Percentiles rank a stretch among this genome's conserved stretches.
Evolutionary conservation across 2,329 filamentous ascomycete genomes (phyloP).

Genomic region (Fusarium sp.): DNA sequence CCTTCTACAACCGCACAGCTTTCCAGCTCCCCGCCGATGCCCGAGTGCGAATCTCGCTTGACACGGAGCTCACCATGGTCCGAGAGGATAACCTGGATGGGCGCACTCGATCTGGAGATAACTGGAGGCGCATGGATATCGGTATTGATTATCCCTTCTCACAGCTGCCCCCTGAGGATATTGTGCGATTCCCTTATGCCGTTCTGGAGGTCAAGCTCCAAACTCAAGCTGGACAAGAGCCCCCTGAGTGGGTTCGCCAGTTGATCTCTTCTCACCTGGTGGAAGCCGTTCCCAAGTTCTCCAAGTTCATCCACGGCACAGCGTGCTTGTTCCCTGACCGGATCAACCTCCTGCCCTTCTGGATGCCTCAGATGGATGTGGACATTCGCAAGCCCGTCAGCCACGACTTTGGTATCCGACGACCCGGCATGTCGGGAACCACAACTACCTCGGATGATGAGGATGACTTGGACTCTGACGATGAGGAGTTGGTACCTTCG

Average conservation of each 20-base stretch:
- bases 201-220: slow-evolving; percentile 98
- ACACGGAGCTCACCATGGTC: slow-evolving; percentile 94
- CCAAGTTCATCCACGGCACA: slow-evolving; percentile 97
- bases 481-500: slow-evolving; percentile 60
- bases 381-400: slow-evolving; percentile 94
- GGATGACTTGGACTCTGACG: slow-evolving; percentile 77
- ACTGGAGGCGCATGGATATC: slow-evolving; percentile 98
- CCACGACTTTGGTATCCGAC: slow-evolving; percentile 90
- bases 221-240: slow-evolving; percentile 93
- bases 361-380: slow-evolving; percentile 98
- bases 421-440: slow-evolving; percentile 79
- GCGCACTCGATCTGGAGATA: slow-evolving; percentile 78
- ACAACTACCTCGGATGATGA: slow-evolving; percentile 83
- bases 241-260: slow-evolving; percentile 96
- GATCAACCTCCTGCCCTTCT: slow-evolving; percentile 93
- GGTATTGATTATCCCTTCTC: slow-evolving; percentile 95
- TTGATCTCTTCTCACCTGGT: slow-evolving; percentile 94
- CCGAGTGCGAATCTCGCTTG: slow-evolving; percentile 93
- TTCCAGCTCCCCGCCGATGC: slow-evolving; percentile 98
- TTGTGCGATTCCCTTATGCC: slow-evolving; percentile 94
- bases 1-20: slow-evolving; percentile 97
- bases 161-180: slow-evolving; percentile 85
- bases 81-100: slow-evolving; percentile 96
- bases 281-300: slow-evolving; percentile 99
- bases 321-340: slow-evolving; percentile 87